Conservation (phyloP, 1,284 basidiomycete species). For the Leccinum subrobustum region DNA sequence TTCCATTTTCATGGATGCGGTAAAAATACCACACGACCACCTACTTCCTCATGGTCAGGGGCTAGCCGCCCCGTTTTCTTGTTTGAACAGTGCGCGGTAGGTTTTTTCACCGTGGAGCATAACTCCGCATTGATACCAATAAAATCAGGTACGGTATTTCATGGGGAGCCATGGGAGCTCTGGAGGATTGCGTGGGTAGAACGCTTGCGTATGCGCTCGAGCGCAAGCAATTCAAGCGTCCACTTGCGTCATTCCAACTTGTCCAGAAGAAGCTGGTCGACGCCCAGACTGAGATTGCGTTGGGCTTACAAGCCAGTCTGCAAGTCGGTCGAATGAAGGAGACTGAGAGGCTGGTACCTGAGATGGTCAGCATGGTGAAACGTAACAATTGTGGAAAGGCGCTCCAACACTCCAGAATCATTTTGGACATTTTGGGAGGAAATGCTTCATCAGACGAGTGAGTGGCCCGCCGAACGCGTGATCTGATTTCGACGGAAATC, state of each 20-base stretch:
- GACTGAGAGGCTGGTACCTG: slow-evolving; percentile 71
- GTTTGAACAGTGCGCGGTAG: slow-evolving; percentile 84
- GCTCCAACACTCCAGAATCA: slow-evolving; percentile 70
- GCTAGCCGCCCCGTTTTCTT: slow-evolving; percentile 84
- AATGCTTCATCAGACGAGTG: slow-evolving; percentile 85
- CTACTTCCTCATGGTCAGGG: slow-evolving; percentile 77
- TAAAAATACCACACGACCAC: slow-evolving; percentile 66
- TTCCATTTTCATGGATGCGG: slow-evolving; percentile 91
- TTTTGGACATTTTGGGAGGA: slow-evolving; percentile 89
- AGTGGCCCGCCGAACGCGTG: neutral
- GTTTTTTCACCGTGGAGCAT: slow-evolving; percentile 8
- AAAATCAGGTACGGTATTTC: slow-evolving; percentile 75
- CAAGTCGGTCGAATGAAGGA: slow-evolving; percentile 94
- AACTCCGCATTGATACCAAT: neutral
- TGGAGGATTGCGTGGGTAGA: slow-evolving; percentile 86
- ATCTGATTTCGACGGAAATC: neutral
- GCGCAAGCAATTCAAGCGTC: slow-evolving; percentile 85
- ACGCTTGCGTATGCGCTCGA: slow-evolving; percentile 88
- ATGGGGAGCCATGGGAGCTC: slow-evolving; percentile 92
- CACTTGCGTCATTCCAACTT: slow-evolving; percentile 92
- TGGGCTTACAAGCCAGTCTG: slow-evolving; percentile 80
- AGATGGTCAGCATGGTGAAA: slow-evolving; percentile 96
- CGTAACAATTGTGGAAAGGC: slow-evolving; percentile 96
- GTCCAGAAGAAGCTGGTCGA: slow-evolving; percentile 97
- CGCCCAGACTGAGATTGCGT: slow-evolving; percentile 80